Evolutionary conservation across 2,329 filamentous ascomycete species (phyloP).

Genomic region (Verticillium albo-atrum): DNA sequence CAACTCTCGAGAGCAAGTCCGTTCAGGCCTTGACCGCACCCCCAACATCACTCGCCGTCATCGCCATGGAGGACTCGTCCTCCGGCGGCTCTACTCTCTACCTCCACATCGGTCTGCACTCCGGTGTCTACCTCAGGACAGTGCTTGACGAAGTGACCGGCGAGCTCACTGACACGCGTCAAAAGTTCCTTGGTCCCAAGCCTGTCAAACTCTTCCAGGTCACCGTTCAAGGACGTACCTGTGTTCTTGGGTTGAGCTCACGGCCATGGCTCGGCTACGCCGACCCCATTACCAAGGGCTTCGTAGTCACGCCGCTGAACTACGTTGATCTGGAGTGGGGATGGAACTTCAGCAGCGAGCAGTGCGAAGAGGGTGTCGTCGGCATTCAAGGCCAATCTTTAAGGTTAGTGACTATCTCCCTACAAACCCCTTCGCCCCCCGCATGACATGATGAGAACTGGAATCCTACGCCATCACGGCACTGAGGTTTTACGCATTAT

Average conservation of each 20-base stretch:
- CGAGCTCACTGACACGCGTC: conserved; percentile 89
- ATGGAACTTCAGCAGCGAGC: conserved; percentile 94
- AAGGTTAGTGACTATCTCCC: conserved; percentile 52
- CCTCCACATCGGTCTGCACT: conserved; percentile 92
- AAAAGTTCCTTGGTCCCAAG: conserved; percentile 89
- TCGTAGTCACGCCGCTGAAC: conserved; percentile 87
- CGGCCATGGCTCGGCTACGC: conserved; percentile 96
- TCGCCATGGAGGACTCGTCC: conserved; percentile 92
- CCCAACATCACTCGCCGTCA: conserved; percentile 83
- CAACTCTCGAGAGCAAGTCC: conserved; percentile 87
- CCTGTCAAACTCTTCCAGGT: conserved; percentile 87
- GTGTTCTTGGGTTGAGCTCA: conserved; percentile 85
- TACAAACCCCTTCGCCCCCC: conserved; percentile 27
- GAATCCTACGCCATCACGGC: conserved; percentile 50
- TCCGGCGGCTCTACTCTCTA: conserved; percentile 86
- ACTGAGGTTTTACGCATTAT: conserved; percentile 54
- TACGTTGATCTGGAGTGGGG: conserved; percentile 88
- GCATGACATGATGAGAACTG: conserved; percentile 59
- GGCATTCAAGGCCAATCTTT: conserved; percentile 86
- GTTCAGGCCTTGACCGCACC: conserved; percentile 90
- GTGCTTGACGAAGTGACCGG: conserved; percentile 94
- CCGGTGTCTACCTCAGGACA: conserved; percentile 91
- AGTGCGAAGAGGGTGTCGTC: conserved; percentile 90
- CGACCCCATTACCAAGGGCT: conserved; percentile 78
- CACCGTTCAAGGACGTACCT: conserved; percentile 78